These are phyloP conservation scores for Paramecium caudatum DNA, from an alignment of 73 alveolate genomes.

Conservation along the genomic window DNA sequence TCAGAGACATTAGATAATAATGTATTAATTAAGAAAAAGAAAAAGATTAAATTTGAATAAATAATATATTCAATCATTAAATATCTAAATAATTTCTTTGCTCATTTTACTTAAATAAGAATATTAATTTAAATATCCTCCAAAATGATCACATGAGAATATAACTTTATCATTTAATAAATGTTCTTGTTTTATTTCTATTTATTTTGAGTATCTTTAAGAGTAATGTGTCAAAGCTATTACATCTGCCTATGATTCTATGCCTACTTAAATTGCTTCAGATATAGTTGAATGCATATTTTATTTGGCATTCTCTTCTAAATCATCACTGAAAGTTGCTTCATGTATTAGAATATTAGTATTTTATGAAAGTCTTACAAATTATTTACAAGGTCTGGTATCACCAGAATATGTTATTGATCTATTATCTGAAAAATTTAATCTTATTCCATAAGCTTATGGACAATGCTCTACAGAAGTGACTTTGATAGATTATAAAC, in stretches of 20 bases:
- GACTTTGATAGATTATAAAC: constrained; percentile 65
- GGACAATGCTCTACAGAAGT: constrained; percentile 93
- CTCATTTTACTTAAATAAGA: not conserved
- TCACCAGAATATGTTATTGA: constrained; percentile 95
- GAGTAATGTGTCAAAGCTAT: constrained; percentile 97
- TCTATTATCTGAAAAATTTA: constrained; percentile 85
- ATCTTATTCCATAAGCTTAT: constrained; percentile 90
- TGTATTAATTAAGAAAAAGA: constrained; percentile 23
- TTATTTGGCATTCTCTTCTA: constrained; percentile 88
- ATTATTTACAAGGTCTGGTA: constrained; percentile 93
- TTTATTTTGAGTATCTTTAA: constrained; percentile 89
- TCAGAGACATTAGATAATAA: constrained; percentile 15
- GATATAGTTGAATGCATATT: constrained; percentile 96
- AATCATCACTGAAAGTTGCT: constrained; percentile 96
- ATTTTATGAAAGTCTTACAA: constrained; percentile 87
- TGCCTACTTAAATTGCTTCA: constrained; percentile 95
- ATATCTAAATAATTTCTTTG: not conserved
- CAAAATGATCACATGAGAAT: not conserved
- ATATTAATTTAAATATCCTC: not conserved
- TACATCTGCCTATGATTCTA: constrained; percentile 84
- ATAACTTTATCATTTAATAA: not conserved
- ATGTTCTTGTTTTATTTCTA: not conserved
- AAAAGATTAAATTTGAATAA: not conserved
- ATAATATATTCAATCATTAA: constrained; percentile 24
- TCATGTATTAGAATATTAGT: constrained; percentile 97